Conservation (phyloP, 257 asterid genomes). For the Gardenia jasminoides region DNA sequence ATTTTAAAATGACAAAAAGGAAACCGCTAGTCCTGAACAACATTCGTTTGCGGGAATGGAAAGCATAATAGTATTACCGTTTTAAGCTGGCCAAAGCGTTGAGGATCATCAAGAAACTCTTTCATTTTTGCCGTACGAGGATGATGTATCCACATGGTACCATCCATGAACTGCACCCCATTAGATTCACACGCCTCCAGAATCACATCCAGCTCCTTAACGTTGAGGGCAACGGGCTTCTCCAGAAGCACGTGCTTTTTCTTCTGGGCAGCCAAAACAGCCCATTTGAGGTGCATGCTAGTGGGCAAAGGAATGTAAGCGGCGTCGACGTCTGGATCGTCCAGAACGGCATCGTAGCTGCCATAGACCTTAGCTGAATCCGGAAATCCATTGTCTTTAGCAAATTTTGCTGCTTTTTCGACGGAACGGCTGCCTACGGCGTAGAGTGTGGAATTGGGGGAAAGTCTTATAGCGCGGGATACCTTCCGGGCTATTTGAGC, state of each 20-base stretch:
- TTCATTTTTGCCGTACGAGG: slow-evolving; percentile 70
- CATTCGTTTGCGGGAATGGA: too few relatives aligned
- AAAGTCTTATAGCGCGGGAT: slow-evolving; percentile 48
- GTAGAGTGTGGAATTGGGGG: slow-evolving; percentile 50
- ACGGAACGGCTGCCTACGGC: slow-evolving; percentile 73
- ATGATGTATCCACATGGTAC: slow-evolving; percentile 87
- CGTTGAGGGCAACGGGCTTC: slow-evolving; percentile 70
- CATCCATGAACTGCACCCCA: slow-evolving; percentile 82
- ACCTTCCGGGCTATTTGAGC: slow-evolving; percentile 61
- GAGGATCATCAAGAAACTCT: slow-evolving; percentile 50
- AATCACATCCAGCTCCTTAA: slow-evolving; percentile 53
- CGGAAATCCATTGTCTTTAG: slow-evolving; percentile 51
- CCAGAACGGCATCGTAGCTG: slow-evolving; percentile 59
- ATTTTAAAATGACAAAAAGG: not conserved
- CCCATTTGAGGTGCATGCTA: slow-evolving; percentile 70
- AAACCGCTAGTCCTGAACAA: too few relatives aligned
- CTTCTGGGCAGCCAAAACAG: slow-evolving; percentile 67
- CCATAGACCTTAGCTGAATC: slow-evolving; percentile 52
- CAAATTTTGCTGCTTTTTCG: slow-evolving; percentile 58
- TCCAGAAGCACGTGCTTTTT: slow-evolving; percentile 68
- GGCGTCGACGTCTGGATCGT: slow-evolving; percentile 69
- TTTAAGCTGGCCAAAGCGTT: slow-evolving; percentile 64
- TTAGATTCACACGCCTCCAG: slow-evolving; percentile 66
- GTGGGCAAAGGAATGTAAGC: slow-evolving; percentile 71
- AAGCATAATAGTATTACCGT: slow-evolving; percentile 31